Conservation (phyloP, 2,329 filamentous ascomycete genomes). For the Calonectria hongkongensis region DNA sequence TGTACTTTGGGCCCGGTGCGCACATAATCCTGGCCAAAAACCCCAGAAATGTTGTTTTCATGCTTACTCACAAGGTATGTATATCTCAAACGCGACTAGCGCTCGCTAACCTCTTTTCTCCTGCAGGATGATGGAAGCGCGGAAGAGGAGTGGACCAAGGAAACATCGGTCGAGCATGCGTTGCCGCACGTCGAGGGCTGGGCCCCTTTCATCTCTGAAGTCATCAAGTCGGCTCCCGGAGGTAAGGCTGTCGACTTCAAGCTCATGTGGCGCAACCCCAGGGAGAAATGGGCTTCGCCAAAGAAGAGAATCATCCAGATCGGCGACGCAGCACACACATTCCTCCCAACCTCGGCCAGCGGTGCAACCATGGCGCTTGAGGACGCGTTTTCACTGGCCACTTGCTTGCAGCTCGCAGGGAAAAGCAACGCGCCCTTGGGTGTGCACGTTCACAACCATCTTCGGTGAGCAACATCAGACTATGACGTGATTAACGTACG, state of each 20-base stretch:
- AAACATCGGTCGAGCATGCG: background rate
- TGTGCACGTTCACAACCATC: background rate
- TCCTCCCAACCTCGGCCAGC: background rate
- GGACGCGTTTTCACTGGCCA: background rate
- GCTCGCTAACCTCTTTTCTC: background rate
- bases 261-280: constrained; percentile 64
- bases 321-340: constrained; percentile 54
- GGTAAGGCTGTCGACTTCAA: constrained; percentile 61
- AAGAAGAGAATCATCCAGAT: constrained; percentile 60
- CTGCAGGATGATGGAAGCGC: background rate
- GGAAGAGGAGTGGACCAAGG: constrained; percentile 3
- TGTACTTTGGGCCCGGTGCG: background rate
- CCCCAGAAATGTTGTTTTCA: background rate
- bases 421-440: background rate
- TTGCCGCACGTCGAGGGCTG: background rate
- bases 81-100: background rate
- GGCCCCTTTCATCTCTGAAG: background rate
- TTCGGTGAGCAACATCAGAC: background rate
- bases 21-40: background rate
- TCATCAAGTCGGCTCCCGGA: constrained; percentile 42
- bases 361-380: background rate
- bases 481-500: background rate
- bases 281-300: constrained; percentile 61
- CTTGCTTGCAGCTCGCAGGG: background rate
- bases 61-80: background rate